Evolutionary conservation across 2,329 filamentous ascomycete genomes (phyloP).

Genomic region (Scolecobasidium constrictum): DNA sequence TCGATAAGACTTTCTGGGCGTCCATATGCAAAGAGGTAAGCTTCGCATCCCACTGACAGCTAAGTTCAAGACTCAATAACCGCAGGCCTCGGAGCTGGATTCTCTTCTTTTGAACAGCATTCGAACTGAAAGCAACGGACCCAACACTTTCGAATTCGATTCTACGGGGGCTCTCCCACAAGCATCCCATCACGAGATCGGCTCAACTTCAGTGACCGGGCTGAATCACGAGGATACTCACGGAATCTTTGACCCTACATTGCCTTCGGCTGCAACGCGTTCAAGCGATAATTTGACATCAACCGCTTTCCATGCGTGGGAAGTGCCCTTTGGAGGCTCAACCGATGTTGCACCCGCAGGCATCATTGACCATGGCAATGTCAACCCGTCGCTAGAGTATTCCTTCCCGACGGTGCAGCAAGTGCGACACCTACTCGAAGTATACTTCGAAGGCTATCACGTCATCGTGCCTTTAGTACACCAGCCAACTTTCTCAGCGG

Average conservation of each 20-base stretch:
- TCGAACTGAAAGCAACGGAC: no score
- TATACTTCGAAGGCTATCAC: background rate
- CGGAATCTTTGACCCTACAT: background rate
- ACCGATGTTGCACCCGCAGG: background rate
- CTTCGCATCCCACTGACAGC: background rate
- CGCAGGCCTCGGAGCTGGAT: background rate
- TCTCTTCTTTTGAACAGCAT: background rate
- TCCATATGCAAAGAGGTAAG: background rate
- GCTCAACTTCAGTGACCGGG: no score
- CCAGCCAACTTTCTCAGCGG: background rate
- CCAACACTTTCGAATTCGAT: no score
- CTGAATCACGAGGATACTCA: no score
- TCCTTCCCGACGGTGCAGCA: background rate
- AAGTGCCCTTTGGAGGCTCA: background rate
- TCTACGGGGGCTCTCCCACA: no score
- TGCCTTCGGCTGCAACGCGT: background rate
- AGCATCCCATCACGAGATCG: no score
- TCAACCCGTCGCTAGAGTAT: background rate
- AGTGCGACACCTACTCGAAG: background rate
- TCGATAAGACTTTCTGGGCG: background rate
- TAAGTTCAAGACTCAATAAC: background rate
- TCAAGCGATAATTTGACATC: background rate
- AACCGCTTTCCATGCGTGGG: background rate
- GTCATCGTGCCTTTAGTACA: background rate
- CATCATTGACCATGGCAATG: background rate